These are phyloP conservation scores for Paralagenidium karlingii DNA, from an alignment of 352 stramenopile species.

Conservation along the genomic window DNA sequence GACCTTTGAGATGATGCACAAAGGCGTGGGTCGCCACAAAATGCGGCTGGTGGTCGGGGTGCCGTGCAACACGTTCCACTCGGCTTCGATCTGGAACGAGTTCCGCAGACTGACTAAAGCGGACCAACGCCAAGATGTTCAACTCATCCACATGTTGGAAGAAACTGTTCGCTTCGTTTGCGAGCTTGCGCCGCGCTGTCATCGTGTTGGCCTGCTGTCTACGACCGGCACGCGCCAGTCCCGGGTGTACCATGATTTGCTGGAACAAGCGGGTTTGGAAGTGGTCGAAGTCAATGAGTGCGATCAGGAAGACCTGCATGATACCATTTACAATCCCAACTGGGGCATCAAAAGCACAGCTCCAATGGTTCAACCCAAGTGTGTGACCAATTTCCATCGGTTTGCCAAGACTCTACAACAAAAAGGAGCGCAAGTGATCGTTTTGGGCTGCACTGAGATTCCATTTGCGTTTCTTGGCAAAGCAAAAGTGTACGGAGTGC, in stretches of 20 bases:
- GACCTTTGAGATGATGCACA: slow-evolving; percentile 61
- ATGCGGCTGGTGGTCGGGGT: slow-evolving; percentile 42
- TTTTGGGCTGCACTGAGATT: slow-evolving; percentile 72
- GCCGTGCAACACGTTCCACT: slow-evolving; percentile 70
- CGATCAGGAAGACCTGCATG: slow-evolving; percentile 47
- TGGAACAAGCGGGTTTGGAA: slow-evolving; percentile 38
- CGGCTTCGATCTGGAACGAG: slow-evolving; percentile 51
- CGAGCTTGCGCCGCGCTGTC: slow-evolving; percentile 24
- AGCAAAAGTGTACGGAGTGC: slow-evolving; percentile 19
- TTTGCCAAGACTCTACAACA: slow-evolving; percentile 32
- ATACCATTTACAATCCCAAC: slow-evolving; percentile 54
- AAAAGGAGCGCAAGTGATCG: slow-evolving; percentile 40
- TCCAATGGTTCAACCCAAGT: slow-evolving; percentile 30
- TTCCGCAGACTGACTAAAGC: slow-evolving; percentile 32
- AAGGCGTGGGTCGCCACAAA: slow-evolving; percentile 15
- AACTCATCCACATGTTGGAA: slow-evolving; percentile 46
- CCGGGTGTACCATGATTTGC: slow-evolving; percentile 50
- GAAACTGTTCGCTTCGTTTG: slow-evolving; percentile 52
- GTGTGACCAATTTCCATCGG: slow-evolving; percentile 40
- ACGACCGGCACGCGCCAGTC: slow-evolving; percentile 51
- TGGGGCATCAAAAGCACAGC: slow-evolving; percentile 72
- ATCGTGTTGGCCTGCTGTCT: slow-evolving; percentile 39
- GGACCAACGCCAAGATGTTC: no score
- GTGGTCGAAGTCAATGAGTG: slow-evolving; percentile 33
- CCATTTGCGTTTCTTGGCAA: slow-evolving; percentile 67